These are phyloP conservation scores for Cryptosporidium ubiquitum DNA, from an alignment of 169 alveolate species.

Conservation along the genomic window DNA sequence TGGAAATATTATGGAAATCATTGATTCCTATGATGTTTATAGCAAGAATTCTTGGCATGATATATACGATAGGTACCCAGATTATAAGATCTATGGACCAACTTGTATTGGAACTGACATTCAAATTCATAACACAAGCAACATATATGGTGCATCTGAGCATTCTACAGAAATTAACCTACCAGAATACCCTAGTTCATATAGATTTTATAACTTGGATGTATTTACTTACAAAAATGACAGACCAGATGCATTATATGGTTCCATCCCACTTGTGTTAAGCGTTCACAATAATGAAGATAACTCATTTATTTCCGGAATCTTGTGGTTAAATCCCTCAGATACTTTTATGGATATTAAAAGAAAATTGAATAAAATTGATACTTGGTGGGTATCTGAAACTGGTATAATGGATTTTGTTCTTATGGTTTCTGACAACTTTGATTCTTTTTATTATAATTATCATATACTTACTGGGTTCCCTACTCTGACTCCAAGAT, in stretches of 20 bases:
- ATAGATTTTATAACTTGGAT: slow-evolving; percentile 83
- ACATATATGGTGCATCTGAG: slow-evolving; percentile 78
- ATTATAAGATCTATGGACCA: slow-evolving; percentile 76
- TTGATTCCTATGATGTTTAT: slow-evolving; percentile 52
- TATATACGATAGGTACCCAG: slow-evolving; percentile 62
- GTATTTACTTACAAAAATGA: slow-evolving; percentile 74
- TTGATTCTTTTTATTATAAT: slow-evolving; percentile 73
- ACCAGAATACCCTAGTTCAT: slow-evolving; percentile 79
- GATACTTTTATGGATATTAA: slow-evolving; percentile 82
- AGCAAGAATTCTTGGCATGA: slow-evolving; percentile 75
- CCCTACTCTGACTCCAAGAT: slow-evolving; percentile 84
- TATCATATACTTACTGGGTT: slow-evolving; percentile 83
- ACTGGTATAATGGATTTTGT: slow-evolving; percentile 83
- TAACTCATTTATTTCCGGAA: slow-evolving; percentile 72
- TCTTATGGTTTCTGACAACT: slow-evolving; percentile 74
- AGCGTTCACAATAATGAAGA: slow-evolving; percentile 9
- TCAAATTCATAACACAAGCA: slow-evolving; percentile 41
- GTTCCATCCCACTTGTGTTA: slow-evolving; percentile 32
- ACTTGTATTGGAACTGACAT: slow-evolving; percentile 76
- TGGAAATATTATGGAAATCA: slow-evolving; percentile 7
- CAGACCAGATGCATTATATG: slow-evolving; percentile 64
- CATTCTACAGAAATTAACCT: slow-evolving; percentile 74
- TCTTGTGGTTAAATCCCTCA: slow-evolving; percentile 82
- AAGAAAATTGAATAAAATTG: neutral
- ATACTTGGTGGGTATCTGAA: slow-evolving; percentile 86